phyloP scores from a whole-genome alignment of 2,329 filamentous ascomycete species.

The Cadophora luteo-olivacea region DNA sequence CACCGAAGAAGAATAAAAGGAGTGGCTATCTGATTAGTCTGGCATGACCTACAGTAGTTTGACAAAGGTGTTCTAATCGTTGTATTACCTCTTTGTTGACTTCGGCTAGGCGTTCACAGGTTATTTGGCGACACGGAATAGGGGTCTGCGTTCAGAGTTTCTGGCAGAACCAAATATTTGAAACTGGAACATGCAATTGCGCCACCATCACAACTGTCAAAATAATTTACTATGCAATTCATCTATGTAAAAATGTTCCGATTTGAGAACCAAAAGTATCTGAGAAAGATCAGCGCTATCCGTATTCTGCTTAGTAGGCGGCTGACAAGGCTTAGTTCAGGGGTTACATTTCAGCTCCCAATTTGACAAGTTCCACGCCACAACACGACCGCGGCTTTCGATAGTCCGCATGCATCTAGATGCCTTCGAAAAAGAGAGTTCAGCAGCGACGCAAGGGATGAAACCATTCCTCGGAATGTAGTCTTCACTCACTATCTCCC shows the following conservation, averaged over 20 bases:
- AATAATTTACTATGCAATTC: too few relatives aligned
- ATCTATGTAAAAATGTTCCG: too few relatives aligned
- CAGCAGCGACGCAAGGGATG: constrained; percentile 2
- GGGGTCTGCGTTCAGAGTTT: neutral
- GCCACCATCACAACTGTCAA: too few relatives aligned
- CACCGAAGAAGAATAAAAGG: neutral
- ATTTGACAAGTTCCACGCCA: constrained; percentile 1
- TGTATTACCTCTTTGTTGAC: neutral
- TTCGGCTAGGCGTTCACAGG: neutral
- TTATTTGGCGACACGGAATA: neutral
- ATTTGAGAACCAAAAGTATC: too few relatives aligned
- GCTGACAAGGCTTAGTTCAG: neutral
- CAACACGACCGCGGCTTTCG: neutral
- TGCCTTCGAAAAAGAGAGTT: neutral
- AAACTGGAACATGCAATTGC: neutral
- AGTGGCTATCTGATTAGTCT: neutral
- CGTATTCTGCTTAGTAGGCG: neutral
- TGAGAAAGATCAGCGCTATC: neutral
- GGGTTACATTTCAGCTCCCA: neutral
- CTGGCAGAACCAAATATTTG: neutral
- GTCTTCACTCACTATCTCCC: neutral
- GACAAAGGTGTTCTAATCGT: too few relatives aligned
- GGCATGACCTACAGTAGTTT: neutral
- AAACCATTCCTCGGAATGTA: neutral
- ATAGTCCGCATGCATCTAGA: constrained; percentile 1